Evolutionary conservation across 2,329 filamentous ascomycete genomes (phyloP), one percentile per base, ranked within the genome.

Genomic region (Neospermospora avenae): DNA sequence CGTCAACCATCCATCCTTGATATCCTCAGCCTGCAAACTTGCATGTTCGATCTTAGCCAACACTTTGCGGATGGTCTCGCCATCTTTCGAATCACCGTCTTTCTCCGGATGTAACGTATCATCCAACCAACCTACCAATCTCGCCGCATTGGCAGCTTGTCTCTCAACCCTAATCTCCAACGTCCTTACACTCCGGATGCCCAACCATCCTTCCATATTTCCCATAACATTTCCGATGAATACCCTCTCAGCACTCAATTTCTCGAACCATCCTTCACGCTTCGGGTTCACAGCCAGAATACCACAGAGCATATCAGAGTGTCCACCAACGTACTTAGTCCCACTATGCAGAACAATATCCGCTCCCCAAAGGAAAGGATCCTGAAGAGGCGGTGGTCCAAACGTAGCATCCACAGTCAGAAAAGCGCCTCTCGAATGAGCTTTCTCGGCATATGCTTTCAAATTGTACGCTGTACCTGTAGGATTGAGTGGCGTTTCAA

Each of bases 241-340:
- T n/a, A 91, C 70, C 2, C 95, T 80, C 72, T 99, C 93, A 1
- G 74, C 72, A 49, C 80, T 77, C 69, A 98, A 76, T 22, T 75
- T 77, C 31, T 73, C 72, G n/a, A 84, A 74, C 88, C 88, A 90
- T 4, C 78, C 78, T 54, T 80, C 68, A 49, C 77, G 77, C 24
- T 70, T 73, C 16, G 82, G 81, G 54, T 82, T 78, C 5, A 92
- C 83, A 0, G 85, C 84, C 28, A 99, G 77, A 18, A 96, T 88
- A 22, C 95, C 95, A 71, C 90, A 96, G 5, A 98, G 84, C 81
- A 98, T 82, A 76, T 99, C 95, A 66, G 88, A 93, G 77, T 99
- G 95, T 0, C 95, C 95, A 20, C 95, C 95, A 67, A 99, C 85
- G 76, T 98, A 99, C 80, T 98, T 99, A 18, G 93, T 96, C 3